These are phyloP conservation scores for Phytophthora brassicae DNA, from an alignment of 352 stramenopile genomes.

Conservation along the genomic window DNA sequence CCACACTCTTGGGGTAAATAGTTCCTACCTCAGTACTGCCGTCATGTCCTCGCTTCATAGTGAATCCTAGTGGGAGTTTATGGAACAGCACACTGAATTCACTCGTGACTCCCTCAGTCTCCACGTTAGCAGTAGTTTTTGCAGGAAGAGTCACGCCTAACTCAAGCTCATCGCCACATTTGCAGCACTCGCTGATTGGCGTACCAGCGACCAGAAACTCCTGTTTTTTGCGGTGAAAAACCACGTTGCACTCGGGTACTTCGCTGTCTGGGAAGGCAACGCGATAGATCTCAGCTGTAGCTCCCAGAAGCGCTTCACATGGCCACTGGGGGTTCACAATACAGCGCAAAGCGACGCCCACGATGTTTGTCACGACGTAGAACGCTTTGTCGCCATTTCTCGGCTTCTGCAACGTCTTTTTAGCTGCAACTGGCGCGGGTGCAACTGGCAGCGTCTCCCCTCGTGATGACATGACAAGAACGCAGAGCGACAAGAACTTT, in stretches of 20 bases:
- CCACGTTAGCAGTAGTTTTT: constrained; percentile 7
- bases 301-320: constrained; percentile 67
- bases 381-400: constrained; percentile 32
- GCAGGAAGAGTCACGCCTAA: constrained; percentile 46
- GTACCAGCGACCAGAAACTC: constrained; percentile 52
- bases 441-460: constrained; percentile 11
- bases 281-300: constrained; percentile 68
- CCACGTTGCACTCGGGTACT: constrained; percentile 73
- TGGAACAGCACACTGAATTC: constrained; percentile 86
- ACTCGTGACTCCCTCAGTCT: constrained; percentile 30
- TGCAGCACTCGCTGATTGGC: constrained; percentile 52
- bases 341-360: constrained; percentile 59
- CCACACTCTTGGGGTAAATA: constrained; percentile 80
- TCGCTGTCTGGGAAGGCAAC: constrained; percentile 56
- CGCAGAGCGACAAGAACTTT: neutral
- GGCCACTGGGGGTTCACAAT: constrained; percentile 61
- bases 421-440: constrained; percentile 13
- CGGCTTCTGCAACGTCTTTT: constrained; percentile 14
- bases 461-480: constrained; percentile 16
- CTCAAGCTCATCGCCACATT: constrained; percentile 64
- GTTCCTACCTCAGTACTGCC: constrained; percentile 72
- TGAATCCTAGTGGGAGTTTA: constrained; percentile 83
- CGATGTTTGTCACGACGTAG: constrained; percentile 45
- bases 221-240: constrained; percentile 67
- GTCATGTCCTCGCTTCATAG: constrained; percentile 78